phyloP scores from a whole-genome alignment of 2,329 filamentous ascomycete species.

The Cordyceps cateniannulata region DNA sequence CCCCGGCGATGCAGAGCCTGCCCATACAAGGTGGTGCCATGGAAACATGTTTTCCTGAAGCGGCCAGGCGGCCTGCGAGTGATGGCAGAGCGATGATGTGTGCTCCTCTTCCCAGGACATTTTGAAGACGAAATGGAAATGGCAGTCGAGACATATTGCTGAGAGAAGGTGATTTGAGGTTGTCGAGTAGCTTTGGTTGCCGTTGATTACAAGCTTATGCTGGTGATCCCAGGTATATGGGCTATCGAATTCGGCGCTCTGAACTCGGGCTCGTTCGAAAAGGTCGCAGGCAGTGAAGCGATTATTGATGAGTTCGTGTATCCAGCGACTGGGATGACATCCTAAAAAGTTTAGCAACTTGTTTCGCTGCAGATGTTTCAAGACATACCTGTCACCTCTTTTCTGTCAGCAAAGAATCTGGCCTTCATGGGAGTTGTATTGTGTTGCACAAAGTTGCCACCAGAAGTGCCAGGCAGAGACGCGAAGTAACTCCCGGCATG shows the following conservation, averaged over 20 bases:
- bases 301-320: slow-evolving; percentile 34
- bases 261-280: slow-evolving; percentile 27
- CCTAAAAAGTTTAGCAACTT: slow-evolving; percentile 14
- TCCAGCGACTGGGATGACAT: slow-evolving; percentile 33
- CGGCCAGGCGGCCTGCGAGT: slow-evolving; percentile 28
- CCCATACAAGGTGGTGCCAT: slow-evolving; percentile 34
- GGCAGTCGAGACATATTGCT: slow-evolving; percentile 33
- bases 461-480: slow-evolving; percentile 26
- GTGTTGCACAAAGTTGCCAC: slow-evolving; percentile 22
- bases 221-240: slow-evolving; percentile 29
- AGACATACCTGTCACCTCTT: slow-evolving; percentile 22
- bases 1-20: slow-evolving; percentile 22
- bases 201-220: slow-evolving; percentile 32
- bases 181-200: slow-evolving; percentile 31
- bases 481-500: slow-evolving; percentile 24
- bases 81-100: slow-evolving; percentile 24
- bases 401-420: slow-evolving; percentile 18
- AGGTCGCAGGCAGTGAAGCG: slow-evolving; percentile 30
- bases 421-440: slow-evolving; percentile 28
- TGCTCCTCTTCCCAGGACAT: slow-evolving; percentile 27
- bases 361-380: slow-evolving; percentile 2
- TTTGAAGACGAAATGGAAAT: slow-evolving; percentile 36
- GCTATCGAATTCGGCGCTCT: slow-evolving; percentile 23
- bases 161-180: slow-evolving; percentile 25
- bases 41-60: slow-evolving; percentile 28